phyloP scores from a whole-genome alignment of 1,139 yeast genomes.

The Kazachstania sp. region DNA sequence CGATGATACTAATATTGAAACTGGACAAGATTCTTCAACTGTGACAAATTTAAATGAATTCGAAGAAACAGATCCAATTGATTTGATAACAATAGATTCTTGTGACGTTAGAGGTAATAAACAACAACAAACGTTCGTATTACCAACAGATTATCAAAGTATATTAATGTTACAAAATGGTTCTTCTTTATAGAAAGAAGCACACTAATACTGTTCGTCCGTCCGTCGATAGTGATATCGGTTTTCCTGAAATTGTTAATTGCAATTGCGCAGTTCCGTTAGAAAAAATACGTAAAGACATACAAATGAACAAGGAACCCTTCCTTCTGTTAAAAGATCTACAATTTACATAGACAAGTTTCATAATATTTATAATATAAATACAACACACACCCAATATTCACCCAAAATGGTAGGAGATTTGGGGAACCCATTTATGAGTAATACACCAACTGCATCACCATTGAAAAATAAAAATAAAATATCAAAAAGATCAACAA shows the following conservation, averaged over 20 bases:
- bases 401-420: background rate
- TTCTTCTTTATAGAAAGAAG: background rate
- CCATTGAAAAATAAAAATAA: slow-evolving; percentile 19
- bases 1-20: slow-evolving; percentile 68
- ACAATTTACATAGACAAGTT: too few species aligned
- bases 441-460: slow-evolving; percentile 28
- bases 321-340: too few species aligned
- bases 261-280: too few species aligned
- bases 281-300: too few species aligned
- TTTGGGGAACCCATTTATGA: slow-evolving; percentile 20
- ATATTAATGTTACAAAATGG: slow-evolving; percentile 15
- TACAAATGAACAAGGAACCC: too few species aligned
- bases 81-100: slow-evolving; percentile 53
- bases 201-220: too few species aligned
- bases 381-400: too few species aligned
- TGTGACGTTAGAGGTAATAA: slow-evolving; percentile 57
- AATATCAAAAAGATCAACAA: background rate
- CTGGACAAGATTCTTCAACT: too few species aligned
- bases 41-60: too few species aligned
- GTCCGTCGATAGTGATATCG: too few species aligned
- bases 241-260: too few species aligned
- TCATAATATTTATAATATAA: too few species aligned
- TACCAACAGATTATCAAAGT: slow-evolving; percentile 29
- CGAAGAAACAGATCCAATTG: slow-evolving; percentile 42
- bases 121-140: slow-evolving; percentile 18